Percentiles rank a stretch among this genome's conserved stretches.
Conservation (phyloP, 2,329 filamentous ascomycete species). For the Arthrobotrys conoides region DNA sequence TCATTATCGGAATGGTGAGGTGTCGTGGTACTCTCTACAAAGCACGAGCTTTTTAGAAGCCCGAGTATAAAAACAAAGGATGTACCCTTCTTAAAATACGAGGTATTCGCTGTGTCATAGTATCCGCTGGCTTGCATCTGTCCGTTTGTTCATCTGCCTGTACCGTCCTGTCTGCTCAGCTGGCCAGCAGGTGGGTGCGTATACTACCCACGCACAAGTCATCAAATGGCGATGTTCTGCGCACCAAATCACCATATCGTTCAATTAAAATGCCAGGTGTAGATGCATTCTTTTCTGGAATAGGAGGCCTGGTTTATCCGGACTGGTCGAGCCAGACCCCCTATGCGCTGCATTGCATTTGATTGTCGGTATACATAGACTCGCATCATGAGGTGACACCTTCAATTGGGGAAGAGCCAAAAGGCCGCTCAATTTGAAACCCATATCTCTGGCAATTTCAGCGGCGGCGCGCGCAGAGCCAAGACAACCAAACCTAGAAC, state of each 20-base stretch:
- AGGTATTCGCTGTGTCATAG: constrained; percentile 11
- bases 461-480: constrained; percentile 11
- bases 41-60: constrained; percentile 10
- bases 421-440: constrained; percentile 26
- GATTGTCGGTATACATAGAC: constrained; percentile 1
- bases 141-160: neutral
- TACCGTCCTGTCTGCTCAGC: neutral
- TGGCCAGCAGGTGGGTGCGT: neutral
- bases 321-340: neutral
- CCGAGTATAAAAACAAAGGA: neutral
- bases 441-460: constrained; percentile 22
- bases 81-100: constrained; percentile 9
- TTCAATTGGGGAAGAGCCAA: constrained; percentile 2
- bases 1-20: neutral
- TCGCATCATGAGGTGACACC: constrained; percentile 19
- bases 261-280: constrained; percentile 10
- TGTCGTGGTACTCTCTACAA: constrained; percentile 17
- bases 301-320: neutral
- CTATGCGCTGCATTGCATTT: constrained; percentile 9
- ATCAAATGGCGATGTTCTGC: constrained; percentile 19
- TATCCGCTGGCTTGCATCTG: constrained; percentile 29
- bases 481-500: neutral
- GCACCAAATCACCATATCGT: constrained; percentile 1
- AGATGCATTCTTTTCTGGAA: neutral
- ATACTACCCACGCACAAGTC: neutral